Base-by-base conservation (phyloP, 148 eudicot species). In the Spergularia bocconei region DNA sequence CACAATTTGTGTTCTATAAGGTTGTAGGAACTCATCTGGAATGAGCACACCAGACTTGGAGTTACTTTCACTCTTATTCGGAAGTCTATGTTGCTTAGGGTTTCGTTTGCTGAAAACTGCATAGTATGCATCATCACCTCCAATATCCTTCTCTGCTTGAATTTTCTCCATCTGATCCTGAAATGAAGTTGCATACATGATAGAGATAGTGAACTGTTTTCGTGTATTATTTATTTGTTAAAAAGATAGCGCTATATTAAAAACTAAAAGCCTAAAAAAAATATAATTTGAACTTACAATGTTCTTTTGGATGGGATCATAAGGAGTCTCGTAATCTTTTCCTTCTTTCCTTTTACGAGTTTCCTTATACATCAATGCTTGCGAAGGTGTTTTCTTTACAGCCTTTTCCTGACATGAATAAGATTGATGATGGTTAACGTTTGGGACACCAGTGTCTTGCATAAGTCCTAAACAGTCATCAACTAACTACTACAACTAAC, bases 71-170 rank as follows among this genome's bases (percentile, higher is more conserved):
- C 48, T 1, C 5, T 44, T 44, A 44, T 44, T 44, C 0, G 48
- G 10, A 44, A 44, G 7, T 44, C 48, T 44, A n/a, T n/a, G 62
- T 11, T 21, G 23, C 3, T 17, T 17, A 21, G 10, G 16, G 10
- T 58, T 8, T 20, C 0, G 62, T 58, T 58, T 19, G 9, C n/a
- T 59, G 12, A 59, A n/a, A n/a, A 59, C 12, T 20, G 17, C 11
- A 20, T 59, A 59, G 11, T 59, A 59, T n/a, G 63, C 63, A 59
- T 9, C 63, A n/a, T 59, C 63, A n/a, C 63, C 63, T 16, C 23
- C 63, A 17, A 59, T 59, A n/a, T 59, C 63, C 10, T 13, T 57
- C 48, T 57, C 20, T 16, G 8, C 21, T 57, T n/a, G 61, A 16
- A 57, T 20, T 17, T 57, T 20, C 19, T 57, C 61, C 61, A 57